Evolutionary conservation across 2,329 filamentous ascomycete genomes (phyloP).

Genomic region (Colletotrichum graminicola): DNA sequence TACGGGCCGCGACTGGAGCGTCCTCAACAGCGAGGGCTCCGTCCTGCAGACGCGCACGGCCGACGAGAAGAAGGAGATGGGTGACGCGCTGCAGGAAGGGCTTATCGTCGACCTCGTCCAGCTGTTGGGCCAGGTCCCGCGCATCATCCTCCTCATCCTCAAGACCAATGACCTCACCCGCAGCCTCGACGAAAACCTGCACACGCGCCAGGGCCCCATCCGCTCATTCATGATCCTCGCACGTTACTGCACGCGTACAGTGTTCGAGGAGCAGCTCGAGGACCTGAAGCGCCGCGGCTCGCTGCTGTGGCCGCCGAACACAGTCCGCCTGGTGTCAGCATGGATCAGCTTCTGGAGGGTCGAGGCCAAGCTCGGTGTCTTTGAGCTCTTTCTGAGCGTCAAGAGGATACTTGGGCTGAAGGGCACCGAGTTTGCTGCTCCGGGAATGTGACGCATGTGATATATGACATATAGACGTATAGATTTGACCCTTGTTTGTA

Average conservation of each 20-base stretch:
- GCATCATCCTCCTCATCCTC: constrained; percentile 92
- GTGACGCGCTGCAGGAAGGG: constrained; percentile 85
- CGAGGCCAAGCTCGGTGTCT: constrained; percentile 71
- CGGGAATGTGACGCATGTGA: constrained; percentile 34
- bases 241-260: constrained; percentile 75
- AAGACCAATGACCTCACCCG: constrained; percentile 98
- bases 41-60: constrained; percentile 71
- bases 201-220: constrained; percentile 76
- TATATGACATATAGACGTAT: constrained; percentile 31
- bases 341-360: constrained; percentile 71
- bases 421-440: constrained; percentile 38
- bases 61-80: constrained; percentile 89
- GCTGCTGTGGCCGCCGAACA: constrained; percentile 69
- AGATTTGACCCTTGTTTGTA: constrained; percentile 8
- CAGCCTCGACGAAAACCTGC: constrained; percentile 90
- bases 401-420: constrained; percentile 60
- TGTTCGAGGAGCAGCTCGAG: constrained; percentile 74
- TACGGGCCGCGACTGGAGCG: constrained; percentile 89
- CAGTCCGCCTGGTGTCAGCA: constrained; percentile 65
- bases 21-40: constrained; percentile 64
- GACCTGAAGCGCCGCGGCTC: constrained; percentile 65
- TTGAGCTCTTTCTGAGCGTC: constrained; percentile 71
- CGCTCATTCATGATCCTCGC: constrained; percentile 77
- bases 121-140: constrained; percentile 87
- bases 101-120: constrained; percentile 90